phyloP scores from a whole-genome alignment of 345 rosid genomes.

The Citrus australasica region DNA sequence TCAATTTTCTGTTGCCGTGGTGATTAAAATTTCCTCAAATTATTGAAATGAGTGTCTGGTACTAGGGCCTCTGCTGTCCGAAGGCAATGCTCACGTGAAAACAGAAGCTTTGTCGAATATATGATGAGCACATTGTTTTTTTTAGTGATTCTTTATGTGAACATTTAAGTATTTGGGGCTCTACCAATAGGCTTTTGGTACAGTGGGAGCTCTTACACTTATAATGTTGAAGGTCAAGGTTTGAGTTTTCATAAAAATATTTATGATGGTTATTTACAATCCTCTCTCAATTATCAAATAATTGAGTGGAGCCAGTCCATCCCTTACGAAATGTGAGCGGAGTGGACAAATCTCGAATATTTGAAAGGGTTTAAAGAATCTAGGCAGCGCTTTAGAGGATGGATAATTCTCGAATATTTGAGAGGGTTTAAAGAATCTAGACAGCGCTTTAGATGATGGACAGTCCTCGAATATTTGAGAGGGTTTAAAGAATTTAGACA shows the following conservation, averaged over 20 bases:
- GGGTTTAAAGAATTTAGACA: too few relatives aligned
- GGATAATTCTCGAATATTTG: accelerated
- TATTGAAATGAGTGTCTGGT: background rate
- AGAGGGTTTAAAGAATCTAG: too few relatives aligned
- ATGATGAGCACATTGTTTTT: background rate
- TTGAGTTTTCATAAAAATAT: accelerated
- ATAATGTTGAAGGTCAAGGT: accelerated
- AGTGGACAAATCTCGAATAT: too few relatives aligned
- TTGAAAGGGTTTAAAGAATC: too few relatives aligned
- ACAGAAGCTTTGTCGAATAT: background rate
- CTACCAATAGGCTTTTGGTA: accelerated
- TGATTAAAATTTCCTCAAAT: background rate
- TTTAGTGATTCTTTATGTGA: background rate
- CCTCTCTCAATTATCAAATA: accelerated
- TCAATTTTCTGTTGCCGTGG: background rate
- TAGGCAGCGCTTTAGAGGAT: too few relatives aligned
- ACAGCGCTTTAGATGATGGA: too few relatives aligned
- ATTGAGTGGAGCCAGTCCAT: too few relatives aligned
- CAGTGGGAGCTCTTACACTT: accelerated
- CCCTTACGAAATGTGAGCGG: accelerated
- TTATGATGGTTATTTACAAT: too few relatives aligned
- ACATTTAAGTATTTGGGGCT: background rate
- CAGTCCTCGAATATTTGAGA: too few relatives aligned
- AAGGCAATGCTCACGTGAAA: background rate
- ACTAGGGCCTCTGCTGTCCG: background rate